These are phyloP conservation scores for Russula olivacea DNA, from an alignment of 768 basidiomycete genomes.

Conservation along the genomic window DNA sequence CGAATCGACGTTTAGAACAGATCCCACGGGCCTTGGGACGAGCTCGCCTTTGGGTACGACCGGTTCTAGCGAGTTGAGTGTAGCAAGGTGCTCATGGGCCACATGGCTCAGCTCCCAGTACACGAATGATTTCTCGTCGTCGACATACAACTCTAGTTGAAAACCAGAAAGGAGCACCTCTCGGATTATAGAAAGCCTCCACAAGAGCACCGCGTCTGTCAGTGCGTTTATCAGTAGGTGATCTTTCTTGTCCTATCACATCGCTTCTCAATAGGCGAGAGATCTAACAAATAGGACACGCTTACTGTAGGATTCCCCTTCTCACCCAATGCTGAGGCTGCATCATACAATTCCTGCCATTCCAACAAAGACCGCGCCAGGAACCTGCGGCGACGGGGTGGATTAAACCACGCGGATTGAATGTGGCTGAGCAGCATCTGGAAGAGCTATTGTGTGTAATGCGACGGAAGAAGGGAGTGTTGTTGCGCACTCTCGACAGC, in stretches of 20 bases:
- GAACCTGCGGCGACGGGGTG: slow-evolving; percentile 57
- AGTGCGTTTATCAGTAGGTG: slow-evolving; percentile 28
- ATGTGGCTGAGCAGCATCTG: slow-evolving; percentile 57
- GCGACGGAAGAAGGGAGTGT: background rate
- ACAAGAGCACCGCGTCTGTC: slow-evolving; percentile 46
- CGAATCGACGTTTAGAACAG: background rate
- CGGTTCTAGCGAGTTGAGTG: slow-evolving; percentile 44
- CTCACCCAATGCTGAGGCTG: slow-evolving; percentile 31
- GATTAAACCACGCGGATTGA: slow-evolving; percentile 61
- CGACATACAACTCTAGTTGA: slow-evolving; percentile 65
- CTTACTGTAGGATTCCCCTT: slow-evolving; percentile 26
- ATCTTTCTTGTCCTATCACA: slow-evolving; percentile 21
- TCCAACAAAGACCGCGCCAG: slow-evolving; percentile 57
- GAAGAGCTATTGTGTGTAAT: slow-evolving; percentile 5
- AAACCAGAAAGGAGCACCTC: slow-evolving; percentile 73
- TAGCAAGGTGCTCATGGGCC: slow-evolving; percentile 49
- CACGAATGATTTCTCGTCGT: slow-evolving; percentile 63
- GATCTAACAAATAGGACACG: background rate
- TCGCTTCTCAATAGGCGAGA: background rate
- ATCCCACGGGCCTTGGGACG: background rate
- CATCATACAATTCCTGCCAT: slow-evolving; percentile 61
- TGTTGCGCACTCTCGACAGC: slow-evolving; percentile 33
- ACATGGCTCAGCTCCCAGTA: slow-evolving; percentile 68
- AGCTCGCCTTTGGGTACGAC: slow-evolving; percentile 38
- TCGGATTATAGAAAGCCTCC: slow-evolving; percentile 53